Percentiles rank a stretch among this genome's conserved stretches.
Evolutionary conservation across 2,329 filamentous ascomycete species (phyloP).

Genomic region (Myriosclerotinia curreyana): DNA sequence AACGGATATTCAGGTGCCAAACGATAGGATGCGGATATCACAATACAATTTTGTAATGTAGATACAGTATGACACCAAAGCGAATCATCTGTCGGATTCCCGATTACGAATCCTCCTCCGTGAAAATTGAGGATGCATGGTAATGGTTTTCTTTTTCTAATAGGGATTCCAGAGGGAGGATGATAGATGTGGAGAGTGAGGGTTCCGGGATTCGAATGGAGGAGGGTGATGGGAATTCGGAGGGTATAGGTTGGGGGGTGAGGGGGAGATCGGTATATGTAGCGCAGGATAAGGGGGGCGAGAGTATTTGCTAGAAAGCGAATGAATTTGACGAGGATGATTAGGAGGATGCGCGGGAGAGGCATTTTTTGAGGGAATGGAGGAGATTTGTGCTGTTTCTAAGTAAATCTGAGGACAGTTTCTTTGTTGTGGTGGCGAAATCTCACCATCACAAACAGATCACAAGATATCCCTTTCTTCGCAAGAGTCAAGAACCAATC

Average conservation of each 20-base stretch:
- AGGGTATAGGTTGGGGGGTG: conserved; percentile 4
- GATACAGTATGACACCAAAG: conserved; percentile 41
- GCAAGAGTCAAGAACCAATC: neutral
- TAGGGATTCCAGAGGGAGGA: neutral
- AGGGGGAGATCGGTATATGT: conserved; percentile 2
- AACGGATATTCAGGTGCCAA: conserved; percentile 49
- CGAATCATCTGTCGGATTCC: conserved; percentile 39
- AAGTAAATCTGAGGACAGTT: neutral
- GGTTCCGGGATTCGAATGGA: neutral
- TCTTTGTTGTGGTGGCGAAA: neutral
- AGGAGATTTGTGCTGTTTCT: neutral
- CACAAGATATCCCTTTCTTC: neutral
- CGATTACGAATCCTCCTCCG: conserved; percentile 41
- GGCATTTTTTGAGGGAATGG: neutral
- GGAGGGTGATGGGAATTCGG: neutral
- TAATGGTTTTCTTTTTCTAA: neutral
- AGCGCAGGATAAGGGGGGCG: conserved; percentile 11
- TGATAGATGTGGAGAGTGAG: conserved; percentile 18
- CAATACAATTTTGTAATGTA: conserved; percentile 41
- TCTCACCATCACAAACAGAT: neutral
- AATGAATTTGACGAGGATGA: conserved; percentile 10
- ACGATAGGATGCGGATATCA: conserved; percentile 45
- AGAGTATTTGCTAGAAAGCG: conserved; percentile 14
- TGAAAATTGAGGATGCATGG: conserved; percentile 41
- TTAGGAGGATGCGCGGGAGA: conserved; percentile 15